phyloP scores from a whole-genome alignment of 257 asterid species.

The Penstemon eatonii region DNA sequence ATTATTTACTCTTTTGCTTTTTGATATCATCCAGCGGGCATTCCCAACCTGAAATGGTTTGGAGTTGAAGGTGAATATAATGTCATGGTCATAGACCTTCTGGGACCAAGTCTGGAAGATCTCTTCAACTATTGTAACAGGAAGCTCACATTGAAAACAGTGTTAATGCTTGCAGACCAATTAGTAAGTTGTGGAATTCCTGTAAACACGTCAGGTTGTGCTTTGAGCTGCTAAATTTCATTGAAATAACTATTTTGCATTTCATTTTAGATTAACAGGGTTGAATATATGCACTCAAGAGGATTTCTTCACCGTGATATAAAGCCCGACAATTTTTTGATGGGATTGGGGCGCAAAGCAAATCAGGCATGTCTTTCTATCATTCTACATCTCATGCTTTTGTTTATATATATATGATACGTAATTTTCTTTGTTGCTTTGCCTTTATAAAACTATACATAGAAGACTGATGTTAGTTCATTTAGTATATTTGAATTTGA shows the following conservation, averaged over 20 bases:
- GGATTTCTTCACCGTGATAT: conserved; percentile 98
- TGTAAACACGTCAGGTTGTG: conserved; percentile 18
- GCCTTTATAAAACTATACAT: conserved; percentile 1
- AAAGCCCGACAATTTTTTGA: conserved; percentile 90
- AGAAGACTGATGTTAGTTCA: background rate
- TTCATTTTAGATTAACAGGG: conserved; percentile 75
- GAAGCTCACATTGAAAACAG: conserved; percentile 73
- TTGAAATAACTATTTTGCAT: conserved; percentile 10
- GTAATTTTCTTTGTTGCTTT: conserved; percentile 1
- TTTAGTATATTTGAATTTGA: background rate
- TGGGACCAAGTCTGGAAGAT: conserved; percentile 90
- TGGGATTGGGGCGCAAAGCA: conserved; percentile 99
- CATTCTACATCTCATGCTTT: conserved; percentile 17
- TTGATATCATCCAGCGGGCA: conserved; percentile 51
- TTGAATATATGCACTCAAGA: conserved; percentile 92
- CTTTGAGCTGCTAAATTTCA: conserved; percentile 24
- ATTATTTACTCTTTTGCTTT: conserved; percentile 24
- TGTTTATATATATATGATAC: conserved; percentile 12
- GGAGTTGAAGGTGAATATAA: conserved; percentile 82
- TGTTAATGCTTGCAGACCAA: conserved; percentile 87
- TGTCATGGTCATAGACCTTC: conserved; percentile 75
- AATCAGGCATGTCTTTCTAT: conserved; percentile 62
- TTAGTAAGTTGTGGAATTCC: conserved; percentile 50
- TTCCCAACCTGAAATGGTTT: conserved; percentile 79
- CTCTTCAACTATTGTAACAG: conserved; percentile 80